A percentile compares a stretch with the other conserved stretches of the same genome.
phyloP scores from a whole-genome alignment of 2,329 filamentous ascomycete species.

The Talaromyces pinophilus region DNA sequence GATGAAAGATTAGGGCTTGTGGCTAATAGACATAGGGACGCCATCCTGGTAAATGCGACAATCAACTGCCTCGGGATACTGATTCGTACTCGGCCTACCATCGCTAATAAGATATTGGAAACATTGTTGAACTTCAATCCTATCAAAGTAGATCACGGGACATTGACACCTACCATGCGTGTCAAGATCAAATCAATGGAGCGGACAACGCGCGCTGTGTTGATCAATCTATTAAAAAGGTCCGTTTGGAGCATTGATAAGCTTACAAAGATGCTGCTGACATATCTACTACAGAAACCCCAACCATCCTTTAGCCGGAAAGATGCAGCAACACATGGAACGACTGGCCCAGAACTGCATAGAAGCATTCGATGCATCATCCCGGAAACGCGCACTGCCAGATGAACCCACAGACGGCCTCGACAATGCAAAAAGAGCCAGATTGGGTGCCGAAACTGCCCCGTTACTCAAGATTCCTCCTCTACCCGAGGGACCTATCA shows the following conservation, averaged over 20 bases:
- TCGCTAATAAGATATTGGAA: conserved; percentile 81
- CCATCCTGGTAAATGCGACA: conserved; percentile 84
- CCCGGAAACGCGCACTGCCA: conserved; percentile 73
- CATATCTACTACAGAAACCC: conserved; percentile 62
- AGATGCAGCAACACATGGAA: conserved; percentile 86
- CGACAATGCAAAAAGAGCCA: conserved; percentile 79
- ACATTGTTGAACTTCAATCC: conserved; percentile 91
- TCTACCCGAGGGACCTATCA: conserved; percentile 73
- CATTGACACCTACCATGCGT: conserved; percentile 74
- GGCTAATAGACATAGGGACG: conserved; percentile 62
- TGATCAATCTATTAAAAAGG: conserved; percentile 81
- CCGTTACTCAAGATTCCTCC: conserved; percentile 62
- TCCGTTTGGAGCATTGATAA: conserved; percentile 42
- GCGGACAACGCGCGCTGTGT: conserved; percentile 80
- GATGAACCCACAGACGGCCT: conserved; percentile 69
- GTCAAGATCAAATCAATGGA: conserved; percentile 92
- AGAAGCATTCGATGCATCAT: conserved; percentile 75
- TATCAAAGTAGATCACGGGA: conserved; percentile 72
- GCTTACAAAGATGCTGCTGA: conserved; percentile 25
- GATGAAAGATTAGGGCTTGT: not conserved
- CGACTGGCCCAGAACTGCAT: conserved; percentile 74
- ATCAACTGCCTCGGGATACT: conserved; percentile 84
- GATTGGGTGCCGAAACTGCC: conserved; percentile 59
- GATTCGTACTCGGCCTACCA: conserved; percentile 76
- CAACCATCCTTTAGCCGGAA: conserved; percentile 69